Base-by-base conservation (phyloP, 192 early-diverging fungal genomes). In the Coemansia sp. region DNA sequence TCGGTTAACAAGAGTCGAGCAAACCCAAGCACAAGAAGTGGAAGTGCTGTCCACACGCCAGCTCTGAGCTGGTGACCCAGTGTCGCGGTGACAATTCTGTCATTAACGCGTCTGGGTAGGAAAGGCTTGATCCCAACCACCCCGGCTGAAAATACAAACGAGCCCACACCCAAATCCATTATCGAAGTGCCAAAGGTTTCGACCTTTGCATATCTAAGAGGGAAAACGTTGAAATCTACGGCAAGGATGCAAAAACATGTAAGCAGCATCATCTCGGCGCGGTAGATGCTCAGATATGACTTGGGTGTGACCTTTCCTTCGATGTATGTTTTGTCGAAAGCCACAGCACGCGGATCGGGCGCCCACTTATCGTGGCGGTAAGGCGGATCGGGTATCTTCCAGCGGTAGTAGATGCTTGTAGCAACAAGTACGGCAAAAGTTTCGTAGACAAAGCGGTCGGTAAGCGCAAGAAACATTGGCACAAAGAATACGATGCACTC, bases 161-260 rank as follows among this genome's bases (percentile, higher is more conserved):
- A 87, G 22, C 94, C 96, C 19, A 96, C 93, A 0, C 94, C 94
- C 5, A 93, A 67, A 77, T 98, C 95, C 95, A 98, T 98, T 59
- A 98, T 66, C 9, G 93, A 94, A 2, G 85, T 89, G 7, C 94
- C 96, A 80, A 84, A 94, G 15, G 86, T 89, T 62, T 96, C 93
- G 1, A 89, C 88, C 73, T 98, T 98, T 43, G 93, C 93, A 67
- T 87, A 95, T 15, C 83, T 69, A 33, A 93, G 80, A 3, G 94
- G 94, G 63, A 98, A 96, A 23, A 92, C 80, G 15, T 82, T 73
- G 70, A 98, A 98, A 73, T 98, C 96, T 1, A 98, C 94, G 0
- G 94, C 94, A 5, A 98, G 80, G 62, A 98, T 98, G 13, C 88
- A 84, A 27, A 91, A 82, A 53, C 90, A 90, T 14, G 90, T 92